A percentile compares a stretch with the other conserved stretches of the same genome.
phyloP scores from a whole-genome alignment of 2,329 filamentous ascomycete genomes.

The Blastomyces parvus region DNA sequence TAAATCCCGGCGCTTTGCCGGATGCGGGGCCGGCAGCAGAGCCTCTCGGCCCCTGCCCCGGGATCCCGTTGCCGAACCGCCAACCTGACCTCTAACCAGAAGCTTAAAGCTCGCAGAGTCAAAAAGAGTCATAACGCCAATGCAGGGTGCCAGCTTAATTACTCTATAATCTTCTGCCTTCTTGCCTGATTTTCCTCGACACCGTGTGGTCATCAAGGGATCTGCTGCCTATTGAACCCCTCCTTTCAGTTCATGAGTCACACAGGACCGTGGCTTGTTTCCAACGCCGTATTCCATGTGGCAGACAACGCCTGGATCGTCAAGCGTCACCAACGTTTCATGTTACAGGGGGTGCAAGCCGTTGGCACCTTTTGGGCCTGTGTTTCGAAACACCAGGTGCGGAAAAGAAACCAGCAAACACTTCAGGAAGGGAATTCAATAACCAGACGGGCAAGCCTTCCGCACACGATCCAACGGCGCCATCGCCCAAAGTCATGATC shows the following conservation, averaged over 20 bases:
- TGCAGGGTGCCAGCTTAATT: too few species aligned
- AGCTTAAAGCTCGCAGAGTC: too few species aligned
- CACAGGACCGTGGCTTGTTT: neutral
- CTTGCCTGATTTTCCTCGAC: neutral
- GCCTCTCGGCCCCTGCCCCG: neutral
- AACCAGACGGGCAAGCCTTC: neutral
- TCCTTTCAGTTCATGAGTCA: neutral
- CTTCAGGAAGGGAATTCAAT: too few species aligned
- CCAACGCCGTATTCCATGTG: neutral
- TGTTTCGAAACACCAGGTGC: neutral
- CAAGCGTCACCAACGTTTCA: neutral
- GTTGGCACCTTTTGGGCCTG: neutral
- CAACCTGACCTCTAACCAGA: neutral
- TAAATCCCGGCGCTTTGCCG: neutral
- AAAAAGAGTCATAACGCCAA: too few species aligned
- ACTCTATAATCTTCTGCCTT: neutral
- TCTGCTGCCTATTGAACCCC: neutral
- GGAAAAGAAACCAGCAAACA: neutral
- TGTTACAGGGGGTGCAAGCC: neutral
- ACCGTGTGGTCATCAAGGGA: neutral
- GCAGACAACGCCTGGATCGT: neutral
- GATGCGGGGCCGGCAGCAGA: neutral
- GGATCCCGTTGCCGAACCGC: neutral
- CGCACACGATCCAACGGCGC: too few species aligned
- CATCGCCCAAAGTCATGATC: neutral